Base-by-base conservation (phyloP, 257 asterid genomes). In the Solanum ossicruentum region DNA sequence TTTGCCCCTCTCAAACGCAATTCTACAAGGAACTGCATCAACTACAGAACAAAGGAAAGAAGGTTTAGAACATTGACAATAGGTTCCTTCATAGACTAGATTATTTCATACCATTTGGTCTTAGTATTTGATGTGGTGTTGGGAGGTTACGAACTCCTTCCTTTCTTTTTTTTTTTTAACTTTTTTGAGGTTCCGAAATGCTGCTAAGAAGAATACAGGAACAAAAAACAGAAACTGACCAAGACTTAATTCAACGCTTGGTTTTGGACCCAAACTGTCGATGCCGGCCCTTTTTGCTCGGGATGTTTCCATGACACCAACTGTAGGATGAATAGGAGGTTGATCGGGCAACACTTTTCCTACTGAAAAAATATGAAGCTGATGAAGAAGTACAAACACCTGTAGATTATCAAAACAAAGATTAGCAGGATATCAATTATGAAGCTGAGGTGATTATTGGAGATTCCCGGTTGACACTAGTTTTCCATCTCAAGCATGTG, bases 1-100 rank as follows among this genome's bases (percentile, higher is more conserved):
- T 87, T 92, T 96, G 66, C 99, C 99, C 91, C 97, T 93, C 92
- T 96, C 99, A 88, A 96, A 96, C 77, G 99, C 97, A 85, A 96
- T 96, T 85, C 97, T 95, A 87, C 99, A 96, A 69, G 99, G 97
- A 84, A 96, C 89, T 57, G 94, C 92, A 84, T 92, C 97, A 87
- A 89, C 99, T 96, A 92, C 81, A 88, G 57, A 85, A 84, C 86
- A 87, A 79, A 84, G 39, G 43, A 49, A 81, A 70, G 41, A 32
- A 86, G 18, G 58, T 79, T 83, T 85, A 83, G 69, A 65, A 70
- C 10, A 23, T 9, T 70, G 20, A 81, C 60, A 51, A 16, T 20
- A 28, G 49, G 41, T 60, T 28, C 83, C 21, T 55, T 78, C 81
- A 51, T 51, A 26, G 28, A 28, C 28, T 18, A 52, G 49, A 26